Conservation (phyloP, 495 filamentous ascomycete species). For the Penicillium mononematosum region DNA sequence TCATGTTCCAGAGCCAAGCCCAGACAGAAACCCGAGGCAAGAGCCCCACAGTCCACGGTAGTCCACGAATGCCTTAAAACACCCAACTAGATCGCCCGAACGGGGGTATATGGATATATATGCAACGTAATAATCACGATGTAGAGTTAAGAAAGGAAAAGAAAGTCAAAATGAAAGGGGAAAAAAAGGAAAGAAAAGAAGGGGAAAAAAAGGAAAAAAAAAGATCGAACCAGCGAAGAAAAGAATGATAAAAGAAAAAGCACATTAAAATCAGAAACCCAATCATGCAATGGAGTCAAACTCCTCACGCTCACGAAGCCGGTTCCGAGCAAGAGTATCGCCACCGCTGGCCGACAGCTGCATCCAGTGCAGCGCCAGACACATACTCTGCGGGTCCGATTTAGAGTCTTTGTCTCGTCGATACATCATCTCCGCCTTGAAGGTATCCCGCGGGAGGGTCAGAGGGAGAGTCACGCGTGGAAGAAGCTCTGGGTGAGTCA, state of each 20-base stretch:
- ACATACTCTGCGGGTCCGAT: slow-evolving; percentile 87
- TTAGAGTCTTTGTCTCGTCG: slow-evolving; percentile 51
- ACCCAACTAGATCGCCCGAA: slow-evolving; percentile 31
- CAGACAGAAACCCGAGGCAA: background rate
- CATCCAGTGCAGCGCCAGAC: slow-evolving; percentile 98
- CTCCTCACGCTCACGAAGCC: slow-evolving; percentile 72
- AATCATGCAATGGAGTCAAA: slow-evolving; percentile 52
- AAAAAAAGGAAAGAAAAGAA: slow-evolving; percentile 5
- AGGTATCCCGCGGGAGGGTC: slow-evolving; percentile 82
- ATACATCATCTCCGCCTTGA: slow-evolving; percentile 85
- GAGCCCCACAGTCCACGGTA: slow-evolving; percentile 1
- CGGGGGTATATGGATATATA: slow-evolving; percentile 32
- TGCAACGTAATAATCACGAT: slow-evolving; percentile 27
- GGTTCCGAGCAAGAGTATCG: slow-evolving; percentile 81
- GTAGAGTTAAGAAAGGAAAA: background rate
- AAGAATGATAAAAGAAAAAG: slow-evolving; percentile 14
- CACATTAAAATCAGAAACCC: slow-evolving; percentile 11
- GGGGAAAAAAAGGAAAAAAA: background rate
- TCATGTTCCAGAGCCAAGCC: slow-evolving; percentile 5
- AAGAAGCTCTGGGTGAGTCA: slow-evolving; percentile 87
- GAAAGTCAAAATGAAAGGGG: background rate
- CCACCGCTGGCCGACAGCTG: slow-evolving; percentile 82
- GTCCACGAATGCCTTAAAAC: slow-evolving; percentile 14
- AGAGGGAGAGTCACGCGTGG: slow-evolving; percentile 82
- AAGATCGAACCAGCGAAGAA: slow-evolving; percentile 17